Percentiles rank a stretch among this genome's conserved stretches.
Evolutionary conservation across 805 yeast genomes (phyloP).

Genomic region (Yarrowia sp.): DNA sequence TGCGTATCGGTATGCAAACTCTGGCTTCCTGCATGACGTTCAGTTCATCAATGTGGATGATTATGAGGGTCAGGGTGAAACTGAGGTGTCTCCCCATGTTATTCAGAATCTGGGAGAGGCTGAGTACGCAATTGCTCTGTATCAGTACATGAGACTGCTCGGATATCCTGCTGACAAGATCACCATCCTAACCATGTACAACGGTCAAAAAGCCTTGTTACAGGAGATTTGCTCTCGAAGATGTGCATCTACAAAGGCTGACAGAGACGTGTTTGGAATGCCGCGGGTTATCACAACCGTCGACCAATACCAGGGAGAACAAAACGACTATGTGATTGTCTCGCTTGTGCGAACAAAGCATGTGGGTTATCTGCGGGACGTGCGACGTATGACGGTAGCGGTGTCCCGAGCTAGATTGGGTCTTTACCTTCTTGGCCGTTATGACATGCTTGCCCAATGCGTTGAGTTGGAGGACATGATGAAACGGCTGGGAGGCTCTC

Average conservation of each 20-base stretch:
- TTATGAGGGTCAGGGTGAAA: conserved; percentile 38
- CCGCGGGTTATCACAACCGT: conserved; percentile 37
- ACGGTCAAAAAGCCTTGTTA: conserved; percentile 45
- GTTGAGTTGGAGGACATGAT: conserved; percentile 29
- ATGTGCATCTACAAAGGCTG: conserved; percentile 32
- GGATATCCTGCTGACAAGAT: conserved; percentile 46
- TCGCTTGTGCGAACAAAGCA: conserved; percentile 41
- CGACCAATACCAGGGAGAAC: conserved; percentile 37
- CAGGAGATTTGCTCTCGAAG: conserved; percentile 43
- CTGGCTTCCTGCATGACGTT: conserved; percentile 41
- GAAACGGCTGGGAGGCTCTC: conserved; percentile 16
- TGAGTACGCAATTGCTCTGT: conserved; percentile 47
- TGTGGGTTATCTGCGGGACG: conserved; percentile 35
- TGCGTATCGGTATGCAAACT: conserved; percentile 35
- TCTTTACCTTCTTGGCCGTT: conserved; percentile 38
- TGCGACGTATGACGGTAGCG: conserved; percentile 35
- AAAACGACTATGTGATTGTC: conserved; percentile 39
- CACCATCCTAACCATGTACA: conserved; percentile 44
- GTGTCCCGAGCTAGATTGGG: conserved; percentile 41
- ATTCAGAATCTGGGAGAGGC: conserved; percentile 50
- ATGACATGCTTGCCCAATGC: conserved; percentile 29
- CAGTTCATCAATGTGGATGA: conserved; percentile 41
- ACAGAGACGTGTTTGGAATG: conserved; percentile 33
- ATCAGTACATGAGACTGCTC: conserved; percentile 46
- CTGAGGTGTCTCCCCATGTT: conserved; percentile 34